Evolutionary conservation across 495 filamentous ascomycete species (phyloP).

Genomic region (Cetradonia linearis): DNA sequence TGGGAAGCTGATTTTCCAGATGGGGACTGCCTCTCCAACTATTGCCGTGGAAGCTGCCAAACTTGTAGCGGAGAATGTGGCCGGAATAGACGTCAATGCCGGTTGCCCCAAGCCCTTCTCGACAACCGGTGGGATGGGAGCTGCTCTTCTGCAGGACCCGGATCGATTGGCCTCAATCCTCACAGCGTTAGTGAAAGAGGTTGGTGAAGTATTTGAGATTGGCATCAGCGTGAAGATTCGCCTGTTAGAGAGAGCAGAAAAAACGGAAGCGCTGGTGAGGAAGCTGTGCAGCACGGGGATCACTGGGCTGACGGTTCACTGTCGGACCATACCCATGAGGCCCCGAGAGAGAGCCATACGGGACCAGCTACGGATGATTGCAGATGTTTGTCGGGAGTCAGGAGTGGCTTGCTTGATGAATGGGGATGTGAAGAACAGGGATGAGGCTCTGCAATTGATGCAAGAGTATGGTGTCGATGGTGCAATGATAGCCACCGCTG

Average conservation of each 20-base stretch:
- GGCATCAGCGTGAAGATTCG: slow-evolving; percentile 95
- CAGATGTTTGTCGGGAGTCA: slow-evolving; percentile 60
- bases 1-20: slow-evolving; percentile 71
- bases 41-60: slow-evolving; percentile 73
- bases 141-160: slow-evolving; percentile 72
- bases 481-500: slow-evolving; percentile 90
- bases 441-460: slow-evolving; percentile 56
- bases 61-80: slow-evolving; percentile 74
- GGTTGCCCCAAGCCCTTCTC: slow-evolving; percentile 96
- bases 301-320: slow-evolving; percentile 84
- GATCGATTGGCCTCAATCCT: slow-evolving; percentile 76
- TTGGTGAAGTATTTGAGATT: slow-evolving; percentile 64
- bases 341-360: slow-evolving; percentile 79
- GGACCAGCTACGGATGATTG: slow-evolving; percentile 74
- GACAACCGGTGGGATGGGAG: slow-evolving; percentile 87
- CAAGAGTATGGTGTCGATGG: slow-evolving; percentile 74
- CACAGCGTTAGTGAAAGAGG: slow-evolving; percentile 64
- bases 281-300: slow-evolving; percentile 75
- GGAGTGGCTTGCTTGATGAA: slow-evolving; percentile 92
- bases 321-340: slow-evolving; percentile 91
- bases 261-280: slow-evolving; percentile 64
- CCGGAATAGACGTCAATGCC: slow-evolving; percentile 92
- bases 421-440: slow-evolving; percentile 69
- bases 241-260: slow-evolving; percentile 61
- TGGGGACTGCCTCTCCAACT: slow-evolving; percentile 73